phyloP scores from a whole-genome alignment of 169 alveolate species.

The Cryptosporidium canis region DNA sequence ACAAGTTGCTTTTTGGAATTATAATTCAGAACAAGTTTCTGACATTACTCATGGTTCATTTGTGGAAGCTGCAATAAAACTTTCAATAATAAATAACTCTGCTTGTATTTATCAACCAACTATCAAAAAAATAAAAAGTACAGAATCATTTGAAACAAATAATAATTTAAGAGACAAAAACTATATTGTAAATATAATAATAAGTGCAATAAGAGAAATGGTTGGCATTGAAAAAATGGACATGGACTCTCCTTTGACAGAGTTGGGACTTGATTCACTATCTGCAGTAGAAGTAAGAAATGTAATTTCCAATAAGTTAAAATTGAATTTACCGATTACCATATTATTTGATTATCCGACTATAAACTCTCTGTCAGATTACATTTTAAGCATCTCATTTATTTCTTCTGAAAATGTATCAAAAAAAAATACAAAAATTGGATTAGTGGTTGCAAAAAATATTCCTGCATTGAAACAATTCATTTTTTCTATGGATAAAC shows the following conservation, averaged over 20 bases:
- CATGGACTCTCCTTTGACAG: neutral
- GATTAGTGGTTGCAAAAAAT: neutral
- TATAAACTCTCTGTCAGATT: neutral
- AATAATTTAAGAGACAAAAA: neutral
- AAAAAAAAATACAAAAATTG: conserved; percentile 6
- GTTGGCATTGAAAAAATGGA: conserved; percentile 23
- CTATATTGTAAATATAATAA: neutral
- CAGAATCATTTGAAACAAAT: neutral
- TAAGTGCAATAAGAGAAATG: conserved; percentile 15
- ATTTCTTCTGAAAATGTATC: neutral
- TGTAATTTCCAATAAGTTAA: conserved; percentile 6
- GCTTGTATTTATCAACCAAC: conserved; percentile 2
- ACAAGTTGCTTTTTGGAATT: conserved; percentile 59
- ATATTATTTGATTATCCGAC: conserved; percentile 65
- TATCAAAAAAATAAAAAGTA: neutral
- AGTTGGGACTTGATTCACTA: conserved; percentile 50
- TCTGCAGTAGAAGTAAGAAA: conserved; percentile 68
- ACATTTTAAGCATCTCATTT: neutral
- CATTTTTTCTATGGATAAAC: neutral
- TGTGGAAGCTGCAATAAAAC: conserved; percentile 42
- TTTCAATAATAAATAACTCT: conserved; percentile 29
- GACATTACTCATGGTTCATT: conserved; percentile 41
- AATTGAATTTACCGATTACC: conserved; percentile 13
- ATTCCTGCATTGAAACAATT: conserved; percentile 24
- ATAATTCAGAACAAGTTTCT: conserved; percentile 3